These are phyloP conservation scores for Fusarium secorum DNA, from an alignment of 2,329 filamentous ascomycete genomes.

Conservation along the genomic window DNA sequence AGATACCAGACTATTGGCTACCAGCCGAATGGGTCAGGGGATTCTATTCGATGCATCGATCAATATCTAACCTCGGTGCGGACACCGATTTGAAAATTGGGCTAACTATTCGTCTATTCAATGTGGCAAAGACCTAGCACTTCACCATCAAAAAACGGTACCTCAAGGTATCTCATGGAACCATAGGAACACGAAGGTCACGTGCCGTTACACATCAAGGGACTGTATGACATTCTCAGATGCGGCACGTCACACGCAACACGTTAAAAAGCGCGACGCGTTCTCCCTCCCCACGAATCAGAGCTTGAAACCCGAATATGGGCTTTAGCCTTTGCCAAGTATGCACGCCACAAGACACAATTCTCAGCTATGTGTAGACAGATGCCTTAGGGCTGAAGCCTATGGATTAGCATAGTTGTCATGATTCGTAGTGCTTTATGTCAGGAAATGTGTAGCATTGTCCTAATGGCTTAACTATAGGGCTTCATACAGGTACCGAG, in stretches of 20 bases:
- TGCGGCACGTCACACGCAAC: not conserved
- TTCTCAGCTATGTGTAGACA: not conserved
- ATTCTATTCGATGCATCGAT: conserved; percentile 9
- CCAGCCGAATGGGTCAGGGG: conserved; percentile 31
- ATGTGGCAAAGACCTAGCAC: conserved; percentile 21
- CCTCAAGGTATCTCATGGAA: not conserved
- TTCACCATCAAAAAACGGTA: not conserved
- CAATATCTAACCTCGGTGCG: conserved; percentile 12
- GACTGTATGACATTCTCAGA: conserved; percentile 5
- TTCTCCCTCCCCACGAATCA: not conserved
- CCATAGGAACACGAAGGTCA: conserved; percentile 9
- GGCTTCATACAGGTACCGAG: not conserved
- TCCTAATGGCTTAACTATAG: too few species aligned
- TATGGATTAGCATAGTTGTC: not conserved
- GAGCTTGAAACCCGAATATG: not conserved
- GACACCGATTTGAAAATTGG: conserved; percentile 9
- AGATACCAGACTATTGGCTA: conserved; percentile 25
- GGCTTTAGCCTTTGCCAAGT: not conserved
- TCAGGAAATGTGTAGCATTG: not conserved
- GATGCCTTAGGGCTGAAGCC: not conserved
- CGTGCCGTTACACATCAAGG: conserved; percentile 8
- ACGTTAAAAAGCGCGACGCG: conserved; percentile 20
- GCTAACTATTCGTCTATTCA: not conserved
- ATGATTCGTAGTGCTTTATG: not conserved
- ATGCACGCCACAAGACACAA: conserved; percentile 11